Evolutionary conservation across 2,329 filamentous ascomycete species (phyloP), one percentile per base, ranked within the genome.

Genomic region (Fusarium humuli): DNA sequence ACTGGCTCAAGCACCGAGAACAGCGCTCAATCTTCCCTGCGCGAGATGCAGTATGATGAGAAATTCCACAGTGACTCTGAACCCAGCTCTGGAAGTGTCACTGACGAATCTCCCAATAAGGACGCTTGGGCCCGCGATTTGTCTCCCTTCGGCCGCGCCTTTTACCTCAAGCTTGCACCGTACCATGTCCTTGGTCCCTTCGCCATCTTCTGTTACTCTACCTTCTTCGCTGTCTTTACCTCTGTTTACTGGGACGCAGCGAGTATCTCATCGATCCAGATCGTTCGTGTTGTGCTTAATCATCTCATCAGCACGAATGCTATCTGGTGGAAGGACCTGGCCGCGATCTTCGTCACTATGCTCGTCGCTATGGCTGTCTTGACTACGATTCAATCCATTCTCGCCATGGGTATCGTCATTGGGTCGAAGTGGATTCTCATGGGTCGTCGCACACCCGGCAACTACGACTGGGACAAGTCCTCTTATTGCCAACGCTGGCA

Each of bases 391-490:
- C 61, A 64, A 6, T 34, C 61, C 0, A 5, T 64, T 5, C 34
- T 64, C 13, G 59, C 61, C 0, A 9, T 64, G 9, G 34, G 14
- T 1, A 44, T 64, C 0, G 23, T 64, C 0, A 44, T 64, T 9
- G 6, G 22, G 1, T 64, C 61, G 0, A 64, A 64, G 13, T 64
- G 61, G 61, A 6, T 55, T 11, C 20, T 64, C 1, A 45, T 64
- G 61, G 59, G 61, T 0, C 49, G 59, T 5, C 59, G 61, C 3
- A 57, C 16, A 5, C 29, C 59, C 13, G 61, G 61, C 3, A 64
- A 64, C 34, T 64, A 64, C 13, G 61, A 64, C 6, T 64, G 49
- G 61, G 61, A 64, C 13, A 48, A 57, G 20, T 64, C 61, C 6
- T 40, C 61, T 2, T 64, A 64, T 9, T 64, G 61, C 1, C 61